phyloP scores from a whole-genome alignment of 345 rosid genomes.

The Eucalyptus cloeziana region DNA sequence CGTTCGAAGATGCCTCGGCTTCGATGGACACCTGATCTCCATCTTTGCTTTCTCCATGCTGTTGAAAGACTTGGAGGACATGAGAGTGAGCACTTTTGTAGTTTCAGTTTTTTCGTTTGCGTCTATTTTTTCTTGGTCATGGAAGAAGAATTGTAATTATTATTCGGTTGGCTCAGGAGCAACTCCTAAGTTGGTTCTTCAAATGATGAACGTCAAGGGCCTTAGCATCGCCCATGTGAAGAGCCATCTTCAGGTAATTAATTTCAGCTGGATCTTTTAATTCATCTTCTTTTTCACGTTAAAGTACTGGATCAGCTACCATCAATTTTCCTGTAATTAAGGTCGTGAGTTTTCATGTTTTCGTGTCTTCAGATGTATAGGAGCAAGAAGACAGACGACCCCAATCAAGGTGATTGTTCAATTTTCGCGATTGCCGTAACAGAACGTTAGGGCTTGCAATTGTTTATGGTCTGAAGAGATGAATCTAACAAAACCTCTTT shows the following conservation, averaged over 20 bases:
- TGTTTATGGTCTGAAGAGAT: not conserved
- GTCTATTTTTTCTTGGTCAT: not conserved
- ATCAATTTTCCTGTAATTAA: not conserved
- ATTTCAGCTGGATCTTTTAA: not conserved
- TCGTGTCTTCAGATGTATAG: conserved; percentile 25
- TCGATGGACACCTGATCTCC: conserved; percentile 47
- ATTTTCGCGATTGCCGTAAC: not conserved
- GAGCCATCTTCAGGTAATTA: conserved; percentile 38
- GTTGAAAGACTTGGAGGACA: conserved; percentile 49
- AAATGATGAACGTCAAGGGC: conserved; percentile 35
- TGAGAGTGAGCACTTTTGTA: conserved; percentile 36
- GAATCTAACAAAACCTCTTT: not conserved
- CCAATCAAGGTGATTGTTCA: conserved; percentile 18
- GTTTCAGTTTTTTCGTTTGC: not conserved
- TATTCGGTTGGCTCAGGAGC: conserved; percentile 7
- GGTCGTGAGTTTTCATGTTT: not conserved
- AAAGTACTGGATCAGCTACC: not conserved
- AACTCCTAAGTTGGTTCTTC: conserved; percentile 37
- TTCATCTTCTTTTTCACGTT: not conserved
- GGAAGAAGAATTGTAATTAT: not conserved
- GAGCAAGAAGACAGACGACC: conserved; percentile 39
- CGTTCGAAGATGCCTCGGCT: conserved; percentile 44
- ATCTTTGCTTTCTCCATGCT: conserved; percentile 31
- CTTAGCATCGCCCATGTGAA: conserved; percentile 41
- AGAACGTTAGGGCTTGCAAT: conserved; percentile 15